Conservation (phyloP, 768 basidiomycete genomes). For the Trametes cinnabarina region DNA sequence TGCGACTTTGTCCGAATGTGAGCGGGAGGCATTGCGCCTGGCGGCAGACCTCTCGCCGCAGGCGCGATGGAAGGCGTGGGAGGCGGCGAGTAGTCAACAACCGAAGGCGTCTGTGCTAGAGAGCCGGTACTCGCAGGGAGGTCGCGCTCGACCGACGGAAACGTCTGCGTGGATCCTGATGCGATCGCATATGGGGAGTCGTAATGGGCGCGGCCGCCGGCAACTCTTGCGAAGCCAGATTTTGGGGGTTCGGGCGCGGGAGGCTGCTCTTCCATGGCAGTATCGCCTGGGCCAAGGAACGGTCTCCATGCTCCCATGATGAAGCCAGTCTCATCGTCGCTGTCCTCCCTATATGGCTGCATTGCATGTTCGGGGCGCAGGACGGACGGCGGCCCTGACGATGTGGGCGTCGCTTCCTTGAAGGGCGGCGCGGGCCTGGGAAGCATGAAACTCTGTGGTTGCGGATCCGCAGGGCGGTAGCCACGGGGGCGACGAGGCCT, state of each 20-base stretch:
- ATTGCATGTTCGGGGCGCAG: conserved; percentile 78
- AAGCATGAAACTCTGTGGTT: conserved; percentile 25
- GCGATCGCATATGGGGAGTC: conserved; percentile 82
- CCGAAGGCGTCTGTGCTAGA: conserved; percentile 17
- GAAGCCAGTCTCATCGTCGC: conserved; percentile 73
- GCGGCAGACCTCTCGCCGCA: conserved; percentile 45
- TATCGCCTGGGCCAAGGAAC: conserved; percentile 55
- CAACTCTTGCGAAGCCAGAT: conserved; percentile 82
- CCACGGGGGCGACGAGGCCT: conserved; percentile 23
- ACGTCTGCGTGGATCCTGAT: conserved; percentile 59
- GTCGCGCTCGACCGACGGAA: conserved; percentile 57
- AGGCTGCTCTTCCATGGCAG: conserved; percentile 41
- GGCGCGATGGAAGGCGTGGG: conserved; percentile 50
- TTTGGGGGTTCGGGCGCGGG: conserved; percentile 26
- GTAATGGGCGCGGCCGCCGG: conserved; percentile 84
- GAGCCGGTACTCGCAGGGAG: conserved; percentile 19
- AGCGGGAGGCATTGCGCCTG: conserved; percentile 63
- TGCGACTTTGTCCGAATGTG: conserved; percentile 79
- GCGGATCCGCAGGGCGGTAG: conserved; percentile 15
- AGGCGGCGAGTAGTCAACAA: conserved; percentile 44
- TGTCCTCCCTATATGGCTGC: conserved; percentile 73
- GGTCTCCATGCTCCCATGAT: conserved; percentile 97
- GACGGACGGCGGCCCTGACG: conserved; percentile 66
- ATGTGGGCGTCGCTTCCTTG: conserved; percentile 32
- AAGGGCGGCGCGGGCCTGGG: conserved; percentile 24